phyloP scores from a whole-genome alignment of 2,329 filamentous ascomycete genomes.

The Arthrobotrys sphaeroides region DNA sequence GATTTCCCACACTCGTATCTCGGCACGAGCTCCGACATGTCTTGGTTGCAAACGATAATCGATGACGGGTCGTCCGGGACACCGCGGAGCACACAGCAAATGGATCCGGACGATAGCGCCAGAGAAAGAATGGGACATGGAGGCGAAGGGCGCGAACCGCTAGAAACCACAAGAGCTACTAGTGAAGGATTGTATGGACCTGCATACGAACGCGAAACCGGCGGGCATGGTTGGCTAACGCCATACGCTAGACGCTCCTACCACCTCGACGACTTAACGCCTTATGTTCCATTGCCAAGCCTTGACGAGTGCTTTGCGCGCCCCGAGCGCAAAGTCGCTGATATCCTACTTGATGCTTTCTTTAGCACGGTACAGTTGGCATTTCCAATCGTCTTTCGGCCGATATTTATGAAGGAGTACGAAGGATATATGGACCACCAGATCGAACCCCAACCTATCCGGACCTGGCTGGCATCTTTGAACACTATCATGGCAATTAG shows the following conservation, averaged over 20 bases:
- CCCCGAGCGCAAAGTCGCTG: constrained; percentile 50
- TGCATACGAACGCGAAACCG: background rate
- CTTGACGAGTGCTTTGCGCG: constrained; percentile 52
- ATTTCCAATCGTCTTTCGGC: constrained; percentile 55
- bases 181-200: constrained; percentile 33
- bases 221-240: background rate
- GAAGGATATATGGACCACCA: constrained; percentile 52
- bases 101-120: background rate
- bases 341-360: constrained; percentile 54
- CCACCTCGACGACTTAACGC: constrained; percentile 54
- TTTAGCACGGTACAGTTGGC: constrained; percentile 55
- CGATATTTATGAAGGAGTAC: constrained; percentile 54
- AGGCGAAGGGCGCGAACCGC: background rate
- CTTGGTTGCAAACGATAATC: constrained; percentile 49
- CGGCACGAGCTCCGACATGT: constrained; percentile 46
- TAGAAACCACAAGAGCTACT: constrained; percentile 3
- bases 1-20: constrained; percentile 40
- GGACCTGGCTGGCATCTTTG: constrained; percentile 55
- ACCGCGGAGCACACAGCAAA: background rate
- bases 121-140: background rate
- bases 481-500: constrained; percentile 56
- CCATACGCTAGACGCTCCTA: constrained; percentile 32
- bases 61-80: constrained; percentile 12
- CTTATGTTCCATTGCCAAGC: constrained; percentile 35
- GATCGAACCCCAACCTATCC: constrained; percentile 55